phyloP scores from a whole-genome alignment of 2,329 filamentous ascomycete genomes.

The Colletotrichum truncatum region DNA sequence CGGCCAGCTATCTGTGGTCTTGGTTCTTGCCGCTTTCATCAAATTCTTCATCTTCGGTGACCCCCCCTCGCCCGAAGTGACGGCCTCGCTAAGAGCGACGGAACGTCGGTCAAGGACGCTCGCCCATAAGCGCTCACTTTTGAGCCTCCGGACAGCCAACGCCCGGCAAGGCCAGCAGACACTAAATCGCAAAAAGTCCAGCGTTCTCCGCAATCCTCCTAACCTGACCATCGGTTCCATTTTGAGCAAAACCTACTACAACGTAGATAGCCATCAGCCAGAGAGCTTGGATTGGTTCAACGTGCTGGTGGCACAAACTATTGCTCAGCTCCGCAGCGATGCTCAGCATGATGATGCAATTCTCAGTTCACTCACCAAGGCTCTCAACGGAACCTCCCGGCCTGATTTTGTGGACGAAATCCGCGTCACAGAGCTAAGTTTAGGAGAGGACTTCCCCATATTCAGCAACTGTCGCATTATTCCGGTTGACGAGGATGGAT shows the following conservation, averaged over 20 bases:
- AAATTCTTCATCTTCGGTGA: constrained; percentile 99
- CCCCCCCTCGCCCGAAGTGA: constrained; percentile 83
- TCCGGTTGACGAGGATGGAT: constrained; percentile 83
- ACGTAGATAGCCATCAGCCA: constrained; percentile 92
- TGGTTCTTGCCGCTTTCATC: constrained; percentile 94
- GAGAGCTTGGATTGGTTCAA: constrained; percentile 99
- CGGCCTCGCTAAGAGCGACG: constrained; percentile 78
- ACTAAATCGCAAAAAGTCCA: constrained; percentile 73
- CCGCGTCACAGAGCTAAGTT: constrained; percentile 88
- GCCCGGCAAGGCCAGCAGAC: constrained; percentile 50
- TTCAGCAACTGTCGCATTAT: constrained; percentile 98
- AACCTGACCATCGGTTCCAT: constrained; percentile 92
- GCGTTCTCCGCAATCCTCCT: constrained; percentile 76
- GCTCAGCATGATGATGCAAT: constrained; percentile 93
- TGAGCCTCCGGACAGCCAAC: constrained; percentile 65
- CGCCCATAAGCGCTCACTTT: constrained; percentile 78
- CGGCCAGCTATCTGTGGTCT: constrained; percentile 90
- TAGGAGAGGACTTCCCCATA: constrained; percentile 98
- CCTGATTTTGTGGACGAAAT: constrained; percentile 96
- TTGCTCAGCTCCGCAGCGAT: constrained; percentile 93
- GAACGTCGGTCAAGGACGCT: constrained; percentile 78
- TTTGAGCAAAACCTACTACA: constrained; percentile 96
- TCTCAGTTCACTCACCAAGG: constrained; percentile 81
- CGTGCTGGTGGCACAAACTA: constrained; percentile 93
- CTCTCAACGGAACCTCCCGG: constrained; percentile 86